Evolutionary conservation across 83 land plant genomes (phyloP).

Genomic region (Diphasiastrum complanatum): DNA sequence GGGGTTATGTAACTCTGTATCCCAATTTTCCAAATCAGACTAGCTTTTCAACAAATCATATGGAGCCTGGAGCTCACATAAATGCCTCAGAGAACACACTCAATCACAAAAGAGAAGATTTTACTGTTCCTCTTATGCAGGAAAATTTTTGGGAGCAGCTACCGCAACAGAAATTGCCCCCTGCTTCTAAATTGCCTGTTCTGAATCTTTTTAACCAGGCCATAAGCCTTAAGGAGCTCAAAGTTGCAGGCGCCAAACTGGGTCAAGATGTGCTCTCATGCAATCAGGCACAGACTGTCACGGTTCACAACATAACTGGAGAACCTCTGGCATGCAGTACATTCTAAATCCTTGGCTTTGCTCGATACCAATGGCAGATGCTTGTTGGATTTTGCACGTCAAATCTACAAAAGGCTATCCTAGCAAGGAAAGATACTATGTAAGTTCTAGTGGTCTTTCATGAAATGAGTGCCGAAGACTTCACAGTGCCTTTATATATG

Average conservation of each 20-base stretch:
- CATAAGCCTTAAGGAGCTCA: slow-evolving; percentile 59
- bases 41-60: slow-evolving; percentile 13
- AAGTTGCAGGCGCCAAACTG: slow-evolving; percentile 91
- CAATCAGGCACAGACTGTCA: slow-evolving; percentile 50
- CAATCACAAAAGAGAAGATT: slow-evolving; percentile 5
- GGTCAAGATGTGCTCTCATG: slow-evolving; percentile 77
- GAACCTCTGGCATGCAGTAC: slow-evolving; percentile 54
- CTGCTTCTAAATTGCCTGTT: slow-evolving; percentile 76
- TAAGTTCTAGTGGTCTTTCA: too few species aligned
- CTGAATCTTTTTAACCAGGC: slow-evolving; percentile 96
- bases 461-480: too few species aligned
- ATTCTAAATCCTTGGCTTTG: too few species aligned
- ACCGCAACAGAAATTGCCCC: slow-evolving; percentile 65
- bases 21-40: slow-evolving; percentile 15
- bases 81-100: neutral
- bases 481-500: too few species aligned
- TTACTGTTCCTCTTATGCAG: slow-evolving; percentile 22
- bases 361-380: too few species aligned
- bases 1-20: slow-evolving; percentile 12
- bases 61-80: too few species aligned
- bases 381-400: too few species aligned
- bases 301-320: slow-evolving; percentile 66
- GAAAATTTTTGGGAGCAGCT: slow-evolving; percentile 57
- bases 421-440: too few species aligned
- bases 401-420: too few species aligned